Base-by-base conservation (phyloP, 2,329 filamentous ascomycete genomes). In the Claviceps arundinis region DNA sequence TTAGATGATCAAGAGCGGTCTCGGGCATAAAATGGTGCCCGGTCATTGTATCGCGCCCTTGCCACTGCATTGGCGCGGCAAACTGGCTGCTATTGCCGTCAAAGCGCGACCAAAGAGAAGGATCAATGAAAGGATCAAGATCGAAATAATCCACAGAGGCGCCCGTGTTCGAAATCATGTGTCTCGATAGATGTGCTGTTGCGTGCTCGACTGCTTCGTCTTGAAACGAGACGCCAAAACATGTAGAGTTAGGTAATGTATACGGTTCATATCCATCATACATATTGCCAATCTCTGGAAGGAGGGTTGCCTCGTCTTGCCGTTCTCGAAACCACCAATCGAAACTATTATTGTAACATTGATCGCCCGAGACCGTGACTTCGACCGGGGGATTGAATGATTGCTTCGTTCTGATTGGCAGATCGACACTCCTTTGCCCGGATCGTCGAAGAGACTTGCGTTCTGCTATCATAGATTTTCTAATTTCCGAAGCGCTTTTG, bases 401-500 rank as follows among this genome's bases (percentile, higher is more conserved):
- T 38, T 47, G 50, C 19, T 24, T 48, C 17, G 17, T 26, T 2
- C 14, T 50, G 14, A 26, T 19, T 37, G 46, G 19, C 30, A 46
- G 5, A 34, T 46, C 44, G 17, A 17, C 9, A 17, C 30, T 48
- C 19, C 48, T 41, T 13, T 30, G 37, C 22, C 44, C 22, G 30
- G 38, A 40, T 71, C 69, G n/a, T 73, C 73, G 48, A 73, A 63
- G 38, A 74, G 73, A 13, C 70, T 73, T 5, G 68, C 65, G 34
- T 69, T 58, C 56, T 17, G 40, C n/a, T 43, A 22, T 22, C 7
- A 4, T 49, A 9, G 49, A 34, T 30, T 38, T 56, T 42, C 24
- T 56, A 16, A 50, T 47, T 47, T 48, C 45, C 3, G 48, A 19
- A 30, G 53, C 45, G 37, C 17, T 37, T 50, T 58, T 67, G 37